Evolutionary conservation across 1,139 yeast species (phyloP).

Genomic region (Saccharomyces hybrid): DNA sequence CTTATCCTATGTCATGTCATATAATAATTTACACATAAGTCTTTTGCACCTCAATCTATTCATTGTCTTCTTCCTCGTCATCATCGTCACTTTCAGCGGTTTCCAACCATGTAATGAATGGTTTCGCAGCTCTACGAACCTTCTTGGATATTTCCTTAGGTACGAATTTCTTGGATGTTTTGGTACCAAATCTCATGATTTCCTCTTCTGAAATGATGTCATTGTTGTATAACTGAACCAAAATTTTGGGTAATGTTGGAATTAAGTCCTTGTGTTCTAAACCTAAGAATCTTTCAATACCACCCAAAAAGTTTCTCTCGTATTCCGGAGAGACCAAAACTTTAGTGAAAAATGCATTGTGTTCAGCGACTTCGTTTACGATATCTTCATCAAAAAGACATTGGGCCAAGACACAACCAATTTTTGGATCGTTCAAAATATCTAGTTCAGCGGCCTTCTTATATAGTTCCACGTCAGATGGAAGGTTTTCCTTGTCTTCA

Average conservation of each 20-base stretch:
- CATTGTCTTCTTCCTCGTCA: constrained; percentile 22
- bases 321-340: constrained; percentile 57
- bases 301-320: constrained; percentile 89
- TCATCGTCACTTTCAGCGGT: constrained; percentile 74
- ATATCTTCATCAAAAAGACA: constrained; percentile 76
- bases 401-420: constrained; percentile 89
- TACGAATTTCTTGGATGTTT: constrained; percentile 87
- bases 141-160: constrained; percentile 87
- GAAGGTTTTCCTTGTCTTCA: constrained; percentile 49
- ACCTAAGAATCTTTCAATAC: constrained; percentile 89
- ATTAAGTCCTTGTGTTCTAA: constrained; percentile 71
- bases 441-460: constrained; percentile 80
- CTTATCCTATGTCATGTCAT: constrained; percentile 1
- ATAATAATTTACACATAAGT: constrained; percentile 5
- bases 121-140: constrained; percentile 93
- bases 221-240: constrained; percentile 71
- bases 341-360: constrained; percentile 75
- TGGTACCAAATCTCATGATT: constrained; percentile 77
- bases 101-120: constrained; percentile 88
- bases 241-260: constrained; percentile 68
- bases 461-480: constrained; percentile 82
- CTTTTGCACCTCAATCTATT: constrained; percentile 6
- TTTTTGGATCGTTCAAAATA: constrained; percentile 62
- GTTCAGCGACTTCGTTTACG: constrained; percentile 62
- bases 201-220: constrained; percentile 82